Conservation (phyloP, 305 asterid species). For the Lippia alba region DNA sequence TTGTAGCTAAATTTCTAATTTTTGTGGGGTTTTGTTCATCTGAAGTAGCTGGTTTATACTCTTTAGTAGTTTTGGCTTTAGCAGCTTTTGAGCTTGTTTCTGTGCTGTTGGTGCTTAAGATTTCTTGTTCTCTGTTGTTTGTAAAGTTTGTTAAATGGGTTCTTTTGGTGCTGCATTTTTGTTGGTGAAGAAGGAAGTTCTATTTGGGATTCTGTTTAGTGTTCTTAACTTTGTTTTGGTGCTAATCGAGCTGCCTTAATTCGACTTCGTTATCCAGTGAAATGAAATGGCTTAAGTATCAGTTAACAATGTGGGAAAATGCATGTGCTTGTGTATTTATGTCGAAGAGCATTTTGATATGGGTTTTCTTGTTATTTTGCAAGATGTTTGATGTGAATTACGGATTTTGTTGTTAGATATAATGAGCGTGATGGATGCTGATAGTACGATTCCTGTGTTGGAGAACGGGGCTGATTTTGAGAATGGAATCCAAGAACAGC, state of each 20-base stretch:
- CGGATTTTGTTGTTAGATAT: constrained; percentile 34
- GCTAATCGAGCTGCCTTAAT: neutral
- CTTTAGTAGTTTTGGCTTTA: neutral
- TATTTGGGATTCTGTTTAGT: constrained; percentile 21
- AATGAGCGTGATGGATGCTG: constrained; percentile 60
- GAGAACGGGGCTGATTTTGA: constrained; percentile 49
- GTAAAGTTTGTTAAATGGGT: constrained; percentile 15
- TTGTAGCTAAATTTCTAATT: constrained; percentile 28
- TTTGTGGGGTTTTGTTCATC: constrained; percentile 19
- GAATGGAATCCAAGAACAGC: constrained; percentile 48
- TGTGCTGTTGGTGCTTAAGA: constrained; percentile 7
- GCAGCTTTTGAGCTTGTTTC: constrained; percentile 6
- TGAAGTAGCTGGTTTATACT: neutral
- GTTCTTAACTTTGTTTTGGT: constrained; percentile 18
- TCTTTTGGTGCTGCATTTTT: constrained; percentile 22
- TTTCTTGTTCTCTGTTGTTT: constrained; percentile 7
- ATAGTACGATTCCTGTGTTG: constrained; percentile 40
- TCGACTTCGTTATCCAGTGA: constrained; percentile 5
- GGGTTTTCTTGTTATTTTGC: constrained; percentile 4
- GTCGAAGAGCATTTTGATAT: neutral
- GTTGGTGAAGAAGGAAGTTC: constrained; percentile 32
- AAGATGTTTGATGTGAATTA: constrained; percentile 29
- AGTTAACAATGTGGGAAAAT: neutral
- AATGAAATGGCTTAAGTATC: constrained; percentile 10
- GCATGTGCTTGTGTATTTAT: neutral